phyloP scores from a whole-genome alignment of 2,329 filamentous ascomycete genomes.

The Cephalotrichum gorgonifer region DNA sequence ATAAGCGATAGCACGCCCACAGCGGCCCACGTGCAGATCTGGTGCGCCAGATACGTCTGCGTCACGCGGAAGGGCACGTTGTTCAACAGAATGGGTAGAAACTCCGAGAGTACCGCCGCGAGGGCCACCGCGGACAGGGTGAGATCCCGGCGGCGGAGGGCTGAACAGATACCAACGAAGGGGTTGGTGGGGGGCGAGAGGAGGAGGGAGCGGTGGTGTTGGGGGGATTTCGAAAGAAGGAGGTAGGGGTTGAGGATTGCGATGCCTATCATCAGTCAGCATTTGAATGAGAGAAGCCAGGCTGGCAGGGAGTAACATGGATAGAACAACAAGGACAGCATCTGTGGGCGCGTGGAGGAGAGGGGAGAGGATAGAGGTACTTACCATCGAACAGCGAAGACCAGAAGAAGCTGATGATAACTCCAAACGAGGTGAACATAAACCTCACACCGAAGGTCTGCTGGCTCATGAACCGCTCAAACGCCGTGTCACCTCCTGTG shows the following conservation, averaged over 20 bases:
- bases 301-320: neutral
- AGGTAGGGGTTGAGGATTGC: conserved; percentile 32
- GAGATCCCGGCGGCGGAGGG: conserved; percentile 21
- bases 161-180: conserved; percentile 30
- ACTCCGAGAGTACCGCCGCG: conserved; percentile 35
- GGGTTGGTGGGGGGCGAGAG: conserved; percentile 31
- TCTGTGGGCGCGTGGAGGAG: neutral
- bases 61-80: conserved; percentile 36
- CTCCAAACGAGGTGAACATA: conserved; percentile 27
- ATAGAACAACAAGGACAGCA: too few relatives aligned
- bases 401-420: conserved; percentile 29
- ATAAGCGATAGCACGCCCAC: conserved; percentile 29
- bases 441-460: conserved; percentile 32
- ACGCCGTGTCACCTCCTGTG: conserved; percentile 7
- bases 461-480: conserved; percentile 24
- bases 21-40: conserved; percentile 25
- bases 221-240: conserved; percentile 23
- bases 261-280: conserved; percentile 22
- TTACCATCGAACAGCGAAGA: conserved; percentile 26
- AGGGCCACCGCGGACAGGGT: conserved; percentile 29
- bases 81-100: conserved; percentile 36
- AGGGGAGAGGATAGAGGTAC: conserved; percentile 4
- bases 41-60: conserved; percentile 25
- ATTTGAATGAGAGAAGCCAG: neutral
- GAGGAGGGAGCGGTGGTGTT: conserved; percentile 26